Conservation (phyloP, 129 eudicot species). For the Flaveria ramosissima region DNA sequence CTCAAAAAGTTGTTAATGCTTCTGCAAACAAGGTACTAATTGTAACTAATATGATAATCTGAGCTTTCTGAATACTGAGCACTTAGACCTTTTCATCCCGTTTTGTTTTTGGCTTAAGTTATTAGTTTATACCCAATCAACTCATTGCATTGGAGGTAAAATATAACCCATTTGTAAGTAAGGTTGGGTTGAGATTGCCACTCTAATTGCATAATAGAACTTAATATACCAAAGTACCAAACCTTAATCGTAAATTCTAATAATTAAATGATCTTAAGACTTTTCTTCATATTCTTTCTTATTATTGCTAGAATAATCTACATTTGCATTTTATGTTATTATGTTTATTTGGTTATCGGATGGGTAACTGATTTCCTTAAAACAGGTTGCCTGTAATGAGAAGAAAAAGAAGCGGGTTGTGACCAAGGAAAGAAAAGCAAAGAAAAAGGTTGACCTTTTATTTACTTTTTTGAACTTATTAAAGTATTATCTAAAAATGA, state of each 20-base stretch:
- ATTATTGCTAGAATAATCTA: background rate
- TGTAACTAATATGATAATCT: background rate
- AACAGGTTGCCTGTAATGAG: background rate
- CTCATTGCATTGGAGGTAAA: background rate
- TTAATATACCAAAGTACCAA: background rate
- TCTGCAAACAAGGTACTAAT: slow-evolving; percentile 41
- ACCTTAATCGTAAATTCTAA: background rate
- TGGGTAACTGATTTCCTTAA: background rate
- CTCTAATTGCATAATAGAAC: background rate
- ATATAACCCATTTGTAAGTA: background rate
- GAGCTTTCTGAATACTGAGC: background rate
- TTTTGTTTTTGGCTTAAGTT: background rate
- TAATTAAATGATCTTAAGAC: background rate
- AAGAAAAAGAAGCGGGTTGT: slow-evolving; percentile 1
- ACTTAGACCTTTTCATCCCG: background rate
- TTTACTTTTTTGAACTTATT: background rate
- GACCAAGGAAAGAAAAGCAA: slow-evolving; percentile 8
- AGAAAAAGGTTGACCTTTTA: background rate
- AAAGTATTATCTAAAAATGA: background rate
- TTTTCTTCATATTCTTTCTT: slow-evolving; percentile 1
- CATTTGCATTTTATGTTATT: background rate
- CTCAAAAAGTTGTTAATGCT: slow-evolving; percentile 38
- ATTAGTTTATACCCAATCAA: background rate
- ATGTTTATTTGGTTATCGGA: background rate
- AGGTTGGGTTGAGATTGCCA: background rate